Base-by-base conservation (phyloP, 495 filamentous ascomycete species). In the Hypoxylon cercidicola region DNA sequence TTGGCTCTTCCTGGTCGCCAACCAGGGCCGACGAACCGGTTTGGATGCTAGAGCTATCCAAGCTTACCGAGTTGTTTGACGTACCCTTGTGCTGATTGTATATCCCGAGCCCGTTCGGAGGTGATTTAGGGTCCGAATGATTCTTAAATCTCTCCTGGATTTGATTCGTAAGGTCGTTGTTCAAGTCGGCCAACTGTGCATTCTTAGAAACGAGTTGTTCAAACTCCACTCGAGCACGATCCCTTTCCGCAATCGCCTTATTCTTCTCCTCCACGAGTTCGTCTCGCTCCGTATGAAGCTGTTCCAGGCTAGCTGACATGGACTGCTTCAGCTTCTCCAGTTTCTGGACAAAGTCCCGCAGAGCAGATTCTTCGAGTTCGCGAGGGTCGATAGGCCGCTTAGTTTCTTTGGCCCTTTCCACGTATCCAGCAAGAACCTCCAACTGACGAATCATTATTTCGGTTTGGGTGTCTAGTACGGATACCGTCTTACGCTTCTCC, bases 391-490 rank as follows among this genome's bases (percentile, higher is more conserved):
- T 78, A 11, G 90, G 86, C 55, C 89, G 82, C 68, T 87, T 88
- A 81, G 91, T 73, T 82, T 95, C 91, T 65, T 87, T 87, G 5
- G 93, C 84, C 43, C 75, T 79, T 62, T 86, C 83, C 7, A 86
- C 82, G 55, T 81, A 84, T n/a, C 81, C 79, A 35, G 83, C 92
- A 62, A 98, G 85, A 11, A 93, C 88, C 59, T 93, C 90, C 19
- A 99, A 82, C 72, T 99, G 93, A 18, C 92, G 88, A 55, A 99
- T 86, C 70, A 97, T 93, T 66, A 97, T 93, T 75, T 99, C 96
- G 21, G 93, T 90, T 76, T 97, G 91, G 0, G 93, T 92, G 74
- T 98, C 94, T 18, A 99, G 81, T 10, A 93, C 90, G n/a, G 95
- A 93, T 70, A 99, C 93, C 1, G 94, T 98, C 62, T 93, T 96